Evolutionary conservation across 441 rosid species (phyloP), one percentile per base, ranked within the genome.

Genomic region (Jatropha podagrica): DNA sequence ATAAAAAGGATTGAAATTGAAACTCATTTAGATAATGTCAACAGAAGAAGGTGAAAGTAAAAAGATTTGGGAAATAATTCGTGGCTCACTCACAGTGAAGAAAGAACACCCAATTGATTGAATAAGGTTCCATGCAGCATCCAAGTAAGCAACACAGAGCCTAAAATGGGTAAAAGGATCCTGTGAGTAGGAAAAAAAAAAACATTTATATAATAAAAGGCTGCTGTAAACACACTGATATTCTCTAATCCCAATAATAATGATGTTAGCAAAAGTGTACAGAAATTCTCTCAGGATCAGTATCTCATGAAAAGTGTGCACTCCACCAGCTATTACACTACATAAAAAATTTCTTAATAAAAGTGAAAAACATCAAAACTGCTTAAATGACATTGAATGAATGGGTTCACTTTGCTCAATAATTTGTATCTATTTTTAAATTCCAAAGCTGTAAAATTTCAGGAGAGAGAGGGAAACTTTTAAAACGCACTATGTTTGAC

Each of bases 41-140:
- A 10, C 51, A 9, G 44, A 49, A 32, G 41, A 61, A 68, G 55
- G 56, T 59, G 42, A 61, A 62, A 68, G 51, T 49, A 20, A 23
- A 58, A 7, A n/a, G 32, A 42, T 42, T 6, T 42, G 9, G 40
- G 40, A 17, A 74, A 65, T 5, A 52, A 49, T 32, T 72, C 14
- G 27, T 11, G 18, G 13, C 46, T 72, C 56, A 86, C 96, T 86
- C 80, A 91, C 89, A 73, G 71, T 79, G 82, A 95, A 88, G 65
- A 78, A 71, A 60, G 87, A 83, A 41, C 70, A 55, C 79, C 88
- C 86, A 76, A 88, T 87, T 82, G 81, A 83, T 64, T 90, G 86
- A 85, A 82, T 76, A 62, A 93, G 92, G 72, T 76, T 82, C 93
- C 93, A 83, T 59, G 89, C 85, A 65, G 90, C 91, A 83, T 88